Evolutionary conservation across 805 yeast genomes (phyloP), one percentile per base, ranked within the genome.

Genomic region (Candida mattraensis): DNA sequence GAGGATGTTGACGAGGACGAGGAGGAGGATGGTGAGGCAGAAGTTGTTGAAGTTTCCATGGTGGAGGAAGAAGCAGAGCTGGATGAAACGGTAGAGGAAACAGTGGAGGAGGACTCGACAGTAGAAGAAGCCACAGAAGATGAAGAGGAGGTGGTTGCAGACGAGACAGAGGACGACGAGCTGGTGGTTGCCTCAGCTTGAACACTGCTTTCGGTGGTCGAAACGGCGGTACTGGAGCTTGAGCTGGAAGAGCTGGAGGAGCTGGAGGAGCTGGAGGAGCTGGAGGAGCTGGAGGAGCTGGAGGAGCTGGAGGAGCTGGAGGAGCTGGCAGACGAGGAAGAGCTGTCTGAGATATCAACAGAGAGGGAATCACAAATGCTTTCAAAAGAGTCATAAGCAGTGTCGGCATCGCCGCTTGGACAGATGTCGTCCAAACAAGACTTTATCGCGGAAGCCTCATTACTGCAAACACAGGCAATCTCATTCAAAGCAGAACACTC

Each of bases 401-500:
- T 56, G 33, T 63, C 75, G 24, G 78, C 69, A 28, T 68, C 61
- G 45, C 72, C 83, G 51, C 70, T 61, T 50, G 95, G 89, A 69
- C 97, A 88, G 42, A 67, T 72, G 40, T 69, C 56, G 38, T 72
- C 64, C 63, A 88, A 69, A 69, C 96, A 88, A 35, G 65, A 44
- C 54, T 76, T 63, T 50, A 87, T 64, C 26, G 72, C 64, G 42
- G 63, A 40, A 47, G 72, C 63, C 51, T 83, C 77, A 37, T 68
- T 67, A 27, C 71, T 60, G 64, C 95, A 85, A 51, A 84, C 64
- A 70, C 95, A 87, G 27, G 65, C 52, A 48, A 86, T 67, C 54
- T 83, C 78, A 60, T 74, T 75, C 60, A 87, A 60, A 39, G 79
- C 67, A 40, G 66, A 49, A 63, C 93, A 84, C 30, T 66, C 42